phyloP scores from a whole-genome alignment of 169 alveolate species.

The Plasmodium blacklocki region DNA sequence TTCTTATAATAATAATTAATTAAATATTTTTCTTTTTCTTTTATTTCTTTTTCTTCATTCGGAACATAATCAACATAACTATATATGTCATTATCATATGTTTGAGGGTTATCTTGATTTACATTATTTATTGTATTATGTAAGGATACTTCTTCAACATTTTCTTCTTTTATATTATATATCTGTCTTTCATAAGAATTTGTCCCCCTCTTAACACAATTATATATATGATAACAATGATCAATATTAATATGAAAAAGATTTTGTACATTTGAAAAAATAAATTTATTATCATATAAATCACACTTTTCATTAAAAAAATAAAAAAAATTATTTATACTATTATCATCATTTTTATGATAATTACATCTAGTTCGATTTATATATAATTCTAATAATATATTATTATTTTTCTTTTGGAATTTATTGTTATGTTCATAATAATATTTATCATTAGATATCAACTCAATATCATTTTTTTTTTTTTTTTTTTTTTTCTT shows the following conservation, averaged over 20 bases:
- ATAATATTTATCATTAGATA: too few relatives aligned
- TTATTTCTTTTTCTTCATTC: background rate
- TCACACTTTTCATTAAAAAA: conserved; percentile 25
- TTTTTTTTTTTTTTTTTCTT: background rate
- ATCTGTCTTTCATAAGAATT: background rate
- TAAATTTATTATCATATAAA: conserved; percentile 13
- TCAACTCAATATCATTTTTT: background rate
- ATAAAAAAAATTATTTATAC: conserved; percentile 35
- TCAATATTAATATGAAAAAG: conserved; percentile 44
- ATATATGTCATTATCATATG: background rate
- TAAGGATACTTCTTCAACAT: background rate
- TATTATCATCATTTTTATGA: conserved; percentile 1
- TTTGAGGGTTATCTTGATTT: too few relatives aligned
- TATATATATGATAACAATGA: conserved; percentile 37
- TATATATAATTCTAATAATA: conserved; percentile 41
- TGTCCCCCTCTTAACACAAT: background rate
- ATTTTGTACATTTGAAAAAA: conserved; percentile 3
- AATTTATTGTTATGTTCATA: too few relatives aligned
- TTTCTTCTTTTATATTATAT: background rate
- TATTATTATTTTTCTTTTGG: background rate
- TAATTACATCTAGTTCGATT: conserved; percentile 32
- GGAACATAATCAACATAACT: background rate
- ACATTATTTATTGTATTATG: too few relatives aligned
- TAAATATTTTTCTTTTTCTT: background rate
- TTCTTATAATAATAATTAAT: background rate